Conservation (phyloP, 306 rosid genomes). For the Erythrophleum fordii region DNA sequence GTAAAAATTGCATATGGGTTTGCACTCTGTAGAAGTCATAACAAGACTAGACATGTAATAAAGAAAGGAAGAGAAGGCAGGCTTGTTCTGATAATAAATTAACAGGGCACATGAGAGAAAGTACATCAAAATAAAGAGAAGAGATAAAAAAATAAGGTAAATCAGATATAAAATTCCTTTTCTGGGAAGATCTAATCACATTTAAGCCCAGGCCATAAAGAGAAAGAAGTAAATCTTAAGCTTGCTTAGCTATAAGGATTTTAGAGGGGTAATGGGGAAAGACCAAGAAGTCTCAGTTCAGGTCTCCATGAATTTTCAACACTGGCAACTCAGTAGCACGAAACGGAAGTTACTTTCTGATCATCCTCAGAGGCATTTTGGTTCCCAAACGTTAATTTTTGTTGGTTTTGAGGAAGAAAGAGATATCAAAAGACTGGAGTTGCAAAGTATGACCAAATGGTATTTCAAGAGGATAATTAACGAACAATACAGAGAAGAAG, state of each 20-base stretch:
- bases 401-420: background rate
- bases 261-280: background rate
- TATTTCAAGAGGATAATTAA: background rate
- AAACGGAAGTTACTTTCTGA: slow-evolving; percentile 49
- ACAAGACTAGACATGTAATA: background rate
- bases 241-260: background rate
- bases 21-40: background rate
- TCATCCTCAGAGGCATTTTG: slow-evolving; percentile 53
- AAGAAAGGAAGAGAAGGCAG: background rate
- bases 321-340: slow-evolving; percentile 51
- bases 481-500: background rate
- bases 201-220: background rate
- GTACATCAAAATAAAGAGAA: background rate
- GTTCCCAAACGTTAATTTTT: background rate
- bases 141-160: background rate
- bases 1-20: background rate
- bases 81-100: background rate
- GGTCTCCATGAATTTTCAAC: slow-evolving; percentile 60
- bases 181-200: background rate
- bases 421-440: background rate
- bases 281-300: slow-evolving; percentile 56
- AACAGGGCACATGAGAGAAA: background rate
- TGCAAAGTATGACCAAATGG: background rate
- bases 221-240: background rate
- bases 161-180: background rate